Percentiles rank a stretch among this genome's conserved stretches.
phyloP scores from a whole-genome alignment of 306 rosid genomes.

The Cucurbita moschata region DNA sequence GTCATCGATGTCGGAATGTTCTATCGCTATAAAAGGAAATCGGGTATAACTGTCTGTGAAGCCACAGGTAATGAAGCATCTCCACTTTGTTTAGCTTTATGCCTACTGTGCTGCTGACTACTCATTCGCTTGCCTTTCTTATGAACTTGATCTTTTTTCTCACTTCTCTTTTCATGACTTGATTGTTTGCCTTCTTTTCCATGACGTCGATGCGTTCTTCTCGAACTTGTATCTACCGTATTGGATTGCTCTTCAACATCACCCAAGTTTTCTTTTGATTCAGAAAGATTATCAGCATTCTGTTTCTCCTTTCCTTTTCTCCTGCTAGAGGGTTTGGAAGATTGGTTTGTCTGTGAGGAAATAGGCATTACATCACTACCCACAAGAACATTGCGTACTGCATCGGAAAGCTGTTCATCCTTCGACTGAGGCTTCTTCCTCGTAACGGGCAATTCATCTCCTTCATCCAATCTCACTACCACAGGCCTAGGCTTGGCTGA shows the following conservation, averaged over 20 bases:
- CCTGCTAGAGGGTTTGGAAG: conserved; percentile 34
- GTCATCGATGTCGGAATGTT: not conserved
- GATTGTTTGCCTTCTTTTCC: conserved; percentile 39
- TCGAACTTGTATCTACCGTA: conserved; percentile 28
- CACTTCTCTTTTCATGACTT: conserved; percentile 36
- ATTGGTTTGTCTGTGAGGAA: conserved; percentile 20
- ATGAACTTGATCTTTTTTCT: conserved; percentile 34
- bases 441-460: conserved; percentile 32
- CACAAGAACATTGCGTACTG: conserved; percentile 49
- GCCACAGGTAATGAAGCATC: conserved; percentile 43
- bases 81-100: conserved; percentile 48
- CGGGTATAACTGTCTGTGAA: conserved; percentile 71
- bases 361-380: conserved; percentile 31
- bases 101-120: conserved; percentile 41
- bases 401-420: conserved; percentile 58
- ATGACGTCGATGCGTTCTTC: conserved; percentile 38
- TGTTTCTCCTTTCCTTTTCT: conserved; percentile 57
- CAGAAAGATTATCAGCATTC: conserved; percentile 19
- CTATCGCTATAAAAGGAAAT: conserved; percentile 57
- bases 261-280: conserved; percentile 41
- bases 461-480: conserved; percentile 81
- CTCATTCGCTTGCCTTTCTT: conserved; percentile 49
- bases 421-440: conserved; percentile 33
- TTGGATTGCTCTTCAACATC: conserved; percentile 29
- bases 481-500: conserved; percentile 73